Conservation (phyloP, 2,329 filamentous ascomycete species). For the Colletotrichum caudatum region DNA sequence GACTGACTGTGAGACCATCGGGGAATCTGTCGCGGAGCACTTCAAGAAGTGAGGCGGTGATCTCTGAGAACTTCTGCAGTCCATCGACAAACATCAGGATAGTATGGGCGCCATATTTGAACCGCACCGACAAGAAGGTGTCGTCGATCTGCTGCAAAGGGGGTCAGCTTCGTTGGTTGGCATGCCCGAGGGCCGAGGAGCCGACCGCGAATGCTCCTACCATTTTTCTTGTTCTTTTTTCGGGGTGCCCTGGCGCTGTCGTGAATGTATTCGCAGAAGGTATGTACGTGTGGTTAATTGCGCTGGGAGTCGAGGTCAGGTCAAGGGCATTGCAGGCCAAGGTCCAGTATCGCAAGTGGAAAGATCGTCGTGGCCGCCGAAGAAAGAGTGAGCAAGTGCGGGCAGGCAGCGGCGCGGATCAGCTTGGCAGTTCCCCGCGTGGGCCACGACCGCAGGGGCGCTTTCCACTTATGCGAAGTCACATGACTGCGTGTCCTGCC, state of each 20-base stretch:
- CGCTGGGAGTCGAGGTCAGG: background rate
- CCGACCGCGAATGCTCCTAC: background rate
- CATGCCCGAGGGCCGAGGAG: background rate
- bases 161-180: conserved; percentile 8
- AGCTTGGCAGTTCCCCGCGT: conserved; percentile 1
- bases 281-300: background rate
- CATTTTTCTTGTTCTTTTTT: conserved; percentile 2
- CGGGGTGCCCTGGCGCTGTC: background rate
- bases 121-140: conserved; percentile 72
- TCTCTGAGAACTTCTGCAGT: conserved; percentile 65
- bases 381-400: background rate
- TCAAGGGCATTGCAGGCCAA: background rate
- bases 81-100: conserved; percentile 75
- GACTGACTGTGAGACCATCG: conserved; percentile 59
- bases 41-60: conserved; percentile 70
- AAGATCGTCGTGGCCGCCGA: no score
- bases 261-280: background rate
- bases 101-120: conserved; percentile 80
- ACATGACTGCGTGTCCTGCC: conserved; percentile 45
- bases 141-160: conserved; percentile 52
- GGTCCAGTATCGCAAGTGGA: background rate
- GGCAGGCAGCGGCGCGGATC: conserved; percentile 1
- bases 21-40: conserved; percentile 70
- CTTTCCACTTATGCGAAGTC: conserved; percentile 44
- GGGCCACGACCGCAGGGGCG: conserved; percentile 9